These are phyloP conservation scores for Lasiodiplodia hormozganensis DNA, from an alignment of 2,329 filamentous ascomycete species.

Conservation along the genomic window DNA sequence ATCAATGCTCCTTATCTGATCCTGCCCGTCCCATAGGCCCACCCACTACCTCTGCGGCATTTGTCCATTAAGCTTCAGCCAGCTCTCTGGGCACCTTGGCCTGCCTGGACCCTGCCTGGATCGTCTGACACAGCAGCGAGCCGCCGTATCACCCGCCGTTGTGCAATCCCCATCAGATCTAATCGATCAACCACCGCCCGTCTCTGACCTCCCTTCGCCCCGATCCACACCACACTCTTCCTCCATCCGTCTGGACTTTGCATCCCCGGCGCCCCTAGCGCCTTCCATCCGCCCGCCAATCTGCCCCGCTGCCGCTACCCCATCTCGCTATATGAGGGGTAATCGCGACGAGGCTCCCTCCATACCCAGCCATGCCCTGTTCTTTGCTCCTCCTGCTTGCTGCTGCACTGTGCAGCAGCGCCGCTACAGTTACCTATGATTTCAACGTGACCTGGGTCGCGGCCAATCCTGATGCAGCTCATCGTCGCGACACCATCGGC, in stretches of 20 bases:
- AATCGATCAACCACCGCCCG: slow-evolving; percentile 24
- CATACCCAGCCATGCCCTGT: slow-evolving; percentile 10
- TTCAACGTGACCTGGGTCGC: slow-evolving; percentile 63
- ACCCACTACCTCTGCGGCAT: slow-evolving; percentile 2
- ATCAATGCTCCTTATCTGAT: slow-evolving; percentile 16
- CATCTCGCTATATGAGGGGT: slow-evolving; percentile 24
- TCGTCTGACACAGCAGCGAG: slow-evolving; percentile 6
- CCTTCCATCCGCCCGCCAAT: neutral
- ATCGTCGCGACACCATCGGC: slow-evolving; percentile 63
- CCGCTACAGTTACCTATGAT: slow-evolving; percentile 54
- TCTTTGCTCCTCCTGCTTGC: slow-evolving; percentile 18
- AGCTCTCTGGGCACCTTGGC: slow-evolving; percentile 9
- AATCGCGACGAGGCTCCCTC: slow-evolving; percentile 3
- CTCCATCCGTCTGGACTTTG: neutral
- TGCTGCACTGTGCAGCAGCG: slow-evolving; percentile 23
- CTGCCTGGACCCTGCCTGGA: slow-evolving; percentile 8
- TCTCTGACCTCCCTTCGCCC: neutral
- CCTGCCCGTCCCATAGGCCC: slow-evolving; percentile 3
- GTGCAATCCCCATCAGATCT: slow-evolving; percentile 17
- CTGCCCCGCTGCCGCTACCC: neutral
- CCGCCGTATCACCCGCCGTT: neutral
- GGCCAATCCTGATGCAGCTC: slow-evolving; percentile 62
- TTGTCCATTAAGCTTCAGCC: slow-evolving; percentile 18
- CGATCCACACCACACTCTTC: slow-evolving; percentile 10
- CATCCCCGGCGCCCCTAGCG: neutral